Conservation (phyloP, 2,329 filamentous ascomycete species). For the Colletotrichum sp. region DNA sequence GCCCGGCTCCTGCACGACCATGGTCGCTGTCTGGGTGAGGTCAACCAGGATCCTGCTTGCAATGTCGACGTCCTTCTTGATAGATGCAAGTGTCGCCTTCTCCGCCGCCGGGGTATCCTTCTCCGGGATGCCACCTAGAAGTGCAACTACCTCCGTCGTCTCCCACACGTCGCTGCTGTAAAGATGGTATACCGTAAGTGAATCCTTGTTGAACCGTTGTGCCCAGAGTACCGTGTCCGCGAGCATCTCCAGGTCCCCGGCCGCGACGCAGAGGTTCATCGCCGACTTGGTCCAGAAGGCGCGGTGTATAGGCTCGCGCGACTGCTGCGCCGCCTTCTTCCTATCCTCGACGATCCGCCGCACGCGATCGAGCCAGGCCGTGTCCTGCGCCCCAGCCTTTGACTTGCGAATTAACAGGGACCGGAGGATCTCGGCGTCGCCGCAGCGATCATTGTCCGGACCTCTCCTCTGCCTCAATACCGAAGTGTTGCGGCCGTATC, state of each 20-base stretch:
- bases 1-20: slow-evolving; percentile 11
- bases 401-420: not conserved
- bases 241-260: slow-evolving; percentile 26
- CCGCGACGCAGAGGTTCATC: slow-evolving; percentile 29
- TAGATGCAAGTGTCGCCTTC: not conserved
- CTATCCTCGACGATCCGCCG: slow-evolving; percentile 23
- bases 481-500: not conserved
- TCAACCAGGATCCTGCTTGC: slow-evolving; percentile 17
- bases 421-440: not conserved
- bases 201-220: slow-evolving; percentile 32
- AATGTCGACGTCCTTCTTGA: not conserved
- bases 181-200: slow-evolving; percentile 7
- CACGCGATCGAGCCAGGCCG: slow-evolving; percentile 19
- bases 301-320: slow-evolving; percentile 24
- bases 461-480: not conserved
- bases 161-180: slow-evolving; percentile 15
- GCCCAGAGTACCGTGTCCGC: slow-evolving; percentile 30
- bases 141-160: slow-evolving; percentile 22
- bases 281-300: slow-evolving; percentile 30
- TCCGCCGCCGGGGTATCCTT: not conserved
- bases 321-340: slow-evolving; percentile 25
- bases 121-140: slow-evolving; percentile 1
- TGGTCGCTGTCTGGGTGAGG: slow-evolving; percentile 6
- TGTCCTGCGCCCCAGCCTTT: not conserved
- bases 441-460: not conserved